Evolutionary conservation across 257 asterid species (phyloP).

Genomic region (Nicotiana knightiana): DNA sequence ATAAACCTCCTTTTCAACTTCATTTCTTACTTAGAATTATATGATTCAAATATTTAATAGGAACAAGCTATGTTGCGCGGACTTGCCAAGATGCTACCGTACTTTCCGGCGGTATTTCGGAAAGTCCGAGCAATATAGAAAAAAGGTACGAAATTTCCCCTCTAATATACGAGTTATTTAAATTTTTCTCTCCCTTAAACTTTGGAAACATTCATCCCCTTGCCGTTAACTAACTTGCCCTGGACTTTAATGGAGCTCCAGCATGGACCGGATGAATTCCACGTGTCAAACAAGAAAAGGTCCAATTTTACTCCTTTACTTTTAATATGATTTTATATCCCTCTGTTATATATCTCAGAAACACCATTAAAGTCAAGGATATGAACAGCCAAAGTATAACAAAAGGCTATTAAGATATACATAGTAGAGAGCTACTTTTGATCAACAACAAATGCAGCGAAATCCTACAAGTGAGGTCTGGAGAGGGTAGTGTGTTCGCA

Average conservation of each 20-base stretch:
- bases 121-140: neutral
- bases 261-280: neutral
- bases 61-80: neutral
- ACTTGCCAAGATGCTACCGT: neutral
- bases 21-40: neutral
- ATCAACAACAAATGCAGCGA: too few species aligned
- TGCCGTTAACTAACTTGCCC: neutral
- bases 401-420: too few species aligned
- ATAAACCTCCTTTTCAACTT: neutral
- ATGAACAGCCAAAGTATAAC: neutral
- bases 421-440: neutral
- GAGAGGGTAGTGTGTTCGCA: too few species aligned
- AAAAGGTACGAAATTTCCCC: too few species aligned
- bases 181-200: neutral
- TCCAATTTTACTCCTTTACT: neutral
- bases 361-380: neutral
- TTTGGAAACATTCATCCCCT: neutral
- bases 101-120: neutral
- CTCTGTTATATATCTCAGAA: neutral
- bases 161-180: too few species aligned
- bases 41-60: neutral
- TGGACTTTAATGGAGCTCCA: neutral
- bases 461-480: too few species aligned
- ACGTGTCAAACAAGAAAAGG: neutral
- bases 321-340: neutral